Evolutionary conservation across 2,329 filamentous ascomycete species (phyloP).

Genomic region (Pestalotiopsis sp.): DNA sequence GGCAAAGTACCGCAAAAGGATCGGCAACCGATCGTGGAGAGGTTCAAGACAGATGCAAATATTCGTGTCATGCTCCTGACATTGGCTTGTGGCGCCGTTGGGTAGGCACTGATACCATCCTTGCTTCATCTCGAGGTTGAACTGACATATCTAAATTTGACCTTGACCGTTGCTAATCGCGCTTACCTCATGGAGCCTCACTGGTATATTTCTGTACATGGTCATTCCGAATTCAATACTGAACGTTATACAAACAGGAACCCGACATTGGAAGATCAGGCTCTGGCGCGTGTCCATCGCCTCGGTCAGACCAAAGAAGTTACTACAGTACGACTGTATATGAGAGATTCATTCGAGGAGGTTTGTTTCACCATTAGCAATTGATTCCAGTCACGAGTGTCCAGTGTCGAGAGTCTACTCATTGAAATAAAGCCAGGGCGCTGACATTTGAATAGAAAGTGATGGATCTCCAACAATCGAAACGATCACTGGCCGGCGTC

Average conservation of each 20-base stretch:
- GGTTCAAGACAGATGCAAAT: constrained; percentile 37
- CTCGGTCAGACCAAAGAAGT: constrained; percentile 36
- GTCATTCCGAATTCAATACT: neutral
- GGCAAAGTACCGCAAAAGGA: constrained; percentile 44
- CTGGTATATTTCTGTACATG: neutral
- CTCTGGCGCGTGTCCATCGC: constrained; percentile 37
- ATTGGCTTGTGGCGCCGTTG: constrained; percentile 34
- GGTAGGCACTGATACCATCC: neutral
- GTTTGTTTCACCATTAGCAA: constrained; percentile 14
- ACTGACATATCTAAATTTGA: neutral
- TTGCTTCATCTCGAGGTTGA: neutral
- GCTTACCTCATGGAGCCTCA: neutral
- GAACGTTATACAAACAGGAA: neutral
- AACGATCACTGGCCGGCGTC: constrained; percentile 14
- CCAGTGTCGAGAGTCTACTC: neutral
- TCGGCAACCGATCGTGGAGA: constrained; percentile 38
- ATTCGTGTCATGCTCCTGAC: constrained; percentile 48
- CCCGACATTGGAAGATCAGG: constrained; percentile 30
- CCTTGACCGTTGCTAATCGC: neutral
- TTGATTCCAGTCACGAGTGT: neutral
- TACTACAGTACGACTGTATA: constrained; percentile 36
- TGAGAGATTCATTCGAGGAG: constrained; percentile 39
- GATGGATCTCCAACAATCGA: constrained; percentile 21
- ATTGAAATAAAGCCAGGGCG: neutral
- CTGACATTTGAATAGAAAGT: constrained; percentile 15